Base-by-base conservation (phyloP, 75 land plant genomes). In the Cunninghamia lanceolata region DNA sequence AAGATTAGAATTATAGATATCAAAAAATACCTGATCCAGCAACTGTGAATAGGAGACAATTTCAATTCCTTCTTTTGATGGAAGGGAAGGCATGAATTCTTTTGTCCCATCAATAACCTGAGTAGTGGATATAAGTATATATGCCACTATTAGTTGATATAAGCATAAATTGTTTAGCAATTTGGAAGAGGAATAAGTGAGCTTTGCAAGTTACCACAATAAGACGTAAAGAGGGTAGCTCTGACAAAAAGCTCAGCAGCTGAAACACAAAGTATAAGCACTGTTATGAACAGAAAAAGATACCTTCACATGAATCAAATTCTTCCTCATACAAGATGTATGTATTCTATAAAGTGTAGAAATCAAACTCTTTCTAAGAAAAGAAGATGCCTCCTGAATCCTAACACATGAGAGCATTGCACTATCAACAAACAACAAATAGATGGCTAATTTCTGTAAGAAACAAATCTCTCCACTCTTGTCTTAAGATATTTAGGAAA, bases 51-150 rank as follows among this genome's bases (percentile, higher is more conserved):
- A 96, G 53, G 96, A 89, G 43, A 96, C 34, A 70, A 96, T 85
- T 84, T 93, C 73, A 68, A 94, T 88, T 36, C 94, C 94, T 82
- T 87, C 85, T 84, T 87, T 45, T 74, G 93, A 92, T 82, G 96
- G 93, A 54, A 94, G 87, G 9, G 92, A 90, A 3, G 99, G 96
- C 38, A 97, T 87, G 39, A 91, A 88, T 35, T 91, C 89, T 82
- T 96, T 95, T 47, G 87, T 52, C 7, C 93, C 98, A 39, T 95
- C 99, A 82, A 96, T 93, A 46, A 97, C 95, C 98, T 97, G 80
- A 82, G 30, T 2, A 86, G 39, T 77, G 40, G 38, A 78, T 54
- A 78, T 38, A 86, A 52, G 86, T 38, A 84, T 86, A 85, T 0
- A 80, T 47, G 5, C 84, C 47, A 14, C 84, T 78, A 73, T 84